phyloP scores from a whole-genome alignment of 768 basidiomycete species.

The Cystobasidium tubakii region DNA sequence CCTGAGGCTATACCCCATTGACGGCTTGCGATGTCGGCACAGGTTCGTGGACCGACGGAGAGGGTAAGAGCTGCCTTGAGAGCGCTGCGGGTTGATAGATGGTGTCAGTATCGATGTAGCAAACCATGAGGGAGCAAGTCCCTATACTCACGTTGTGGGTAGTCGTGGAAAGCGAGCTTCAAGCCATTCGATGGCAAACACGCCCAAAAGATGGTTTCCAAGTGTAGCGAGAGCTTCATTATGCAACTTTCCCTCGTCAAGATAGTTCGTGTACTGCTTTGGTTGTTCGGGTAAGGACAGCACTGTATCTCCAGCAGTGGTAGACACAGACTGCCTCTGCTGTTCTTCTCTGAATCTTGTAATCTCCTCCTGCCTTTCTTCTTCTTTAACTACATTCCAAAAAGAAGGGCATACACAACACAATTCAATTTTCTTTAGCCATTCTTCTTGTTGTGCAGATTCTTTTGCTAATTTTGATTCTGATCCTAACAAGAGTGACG shows the following conservation, averaged over 20 bases:
- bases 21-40: slow-evolving; percentile 76
- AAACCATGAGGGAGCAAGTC: background rate
- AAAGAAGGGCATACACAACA: slow-evolving; percentile 36
- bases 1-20: slow-evolving; percentile 48
- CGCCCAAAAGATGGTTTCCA: slow-evolving; percentile 81
- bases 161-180: slow-evolving; percentile 77
- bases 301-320: background rate
- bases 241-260: slow-evolving; percentile 49
- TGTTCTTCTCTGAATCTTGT: slow-evolving; percentile 3
- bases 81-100: slow-evolving; percentile 53
- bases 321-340: background rate
- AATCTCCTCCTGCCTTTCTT: slow-evolving; percentile 19
- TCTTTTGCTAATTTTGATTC: background rate
- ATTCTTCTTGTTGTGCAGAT: background rate
- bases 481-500: slow-evolving; percentile 12
- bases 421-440: slow-evolving; percentile 27
- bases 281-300: background rate
- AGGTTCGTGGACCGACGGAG: slow-evolving; percentile 78
- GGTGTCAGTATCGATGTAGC: background rate
- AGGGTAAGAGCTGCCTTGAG: slow-evolving; percentile 86
- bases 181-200: slow-evolving; percentile 80
- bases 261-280: slow-evolving; percentile 32
- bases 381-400: slow-evolving; percentile 32
- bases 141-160: slow-evolving; percentile 57
- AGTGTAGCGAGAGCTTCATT: slow-evolving; percentile 70